A percentile compares a stretch with the other conserved stretches of the same genome.
These are phyloP conservation scores for Vitis amurensis DNA, from an alignment of 164 flowering plant species.

Conservation along the genomic window DNA sequence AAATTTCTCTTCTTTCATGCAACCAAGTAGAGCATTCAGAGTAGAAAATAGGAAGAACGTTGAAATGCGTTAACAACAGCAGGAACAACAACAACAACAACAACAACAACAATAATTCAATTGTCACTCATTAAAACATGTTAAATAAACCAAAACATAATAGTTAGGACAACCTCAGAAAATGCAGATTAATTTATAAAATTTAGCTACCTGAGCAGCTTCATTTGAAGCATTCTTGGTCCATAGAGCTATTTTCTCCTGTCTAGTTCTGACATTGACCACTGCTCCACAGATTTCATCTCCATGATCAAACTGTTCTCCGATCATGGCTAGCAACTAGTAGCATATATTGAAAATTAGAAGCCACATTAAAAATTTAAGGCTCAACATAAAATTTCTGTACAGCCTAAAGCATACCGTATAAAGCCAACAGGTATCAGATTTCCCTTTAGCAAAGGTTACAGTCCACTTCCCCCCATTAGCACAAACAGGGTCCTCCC, in stretches of 20 bases:
- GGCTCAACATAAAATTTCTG: background rate
- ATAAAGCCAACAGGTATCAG: constrained; percentile 78
- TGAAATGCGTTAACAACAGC: too few relatives aligned
- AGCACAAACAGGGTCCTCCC: constrained; percentile 98
- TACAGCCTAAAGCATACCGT: constrained; percentile 53
- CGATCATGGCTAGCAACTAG: constrained; percentile 92
- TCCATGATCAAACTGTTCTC: constrained; percentile 94
- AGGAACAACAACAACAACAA: too few relatives aligned
- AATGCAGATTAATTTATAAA: background rate
- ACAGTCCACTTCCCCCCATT: constrained; percentile 96
- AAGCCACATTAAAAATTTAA: background rate
- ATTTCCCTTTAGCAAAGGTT: constrained; percentile 51
- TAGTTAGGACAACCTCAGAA: background rate
- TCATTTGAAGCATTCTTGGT: constrained; percentile 91
- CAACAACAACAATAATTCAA: too few relatives aligned
- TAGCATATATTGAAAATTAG: constrained; percentile 10
- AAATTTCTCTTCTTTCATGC: too few relatives aligned
- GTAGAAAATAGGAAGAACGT: too few relatives aligned
- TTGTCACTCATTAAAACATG: background rate
- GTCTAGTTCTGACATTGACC: constrained; percentile 67
- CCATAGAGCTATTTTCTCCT: constrained; percentile 82
- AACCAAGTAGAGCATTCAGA: too few relatives aligned
- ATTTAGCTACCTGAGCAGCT: constrained; percentile 70
- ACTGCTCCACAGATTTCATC: constrained; percentile 99
- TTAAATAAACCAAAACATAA: background rate